Percentiles rank a stretch among this genome's conserved stretches.
Conservation (phyloP, 495 filamentous ascomycete genomes). For the Astrothelium macrocarpum region DNA sequence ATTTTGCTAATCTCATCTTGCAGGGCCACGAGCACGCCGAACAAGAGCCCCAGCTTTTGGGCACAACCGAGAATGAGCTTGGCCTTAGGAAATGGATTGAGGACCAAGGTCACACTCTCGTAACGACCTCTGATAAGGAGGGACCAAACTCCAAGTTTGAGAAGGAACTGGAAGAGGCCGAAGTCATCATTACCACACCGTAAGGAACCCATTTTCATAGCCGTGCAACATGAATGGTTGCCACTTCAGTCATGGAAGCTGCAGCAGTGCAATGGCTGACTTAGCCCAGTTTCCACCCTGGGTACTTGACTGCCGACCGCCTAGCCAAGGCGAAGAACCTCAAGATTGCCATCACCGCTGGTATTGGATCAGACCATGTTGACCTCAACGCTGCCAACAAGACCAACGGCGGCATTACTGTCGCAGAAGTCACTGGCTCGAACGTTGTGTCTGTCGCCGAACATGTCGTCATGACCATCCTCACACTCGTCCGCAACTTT, state of each 20-base stretch:
- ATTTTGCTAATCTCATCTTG: constrained; percentile 12
- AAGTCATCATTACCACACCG: constrained; percentile 99
- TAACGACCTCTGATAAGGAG: constrained; percentile 97
- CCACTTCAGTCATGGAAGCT: not conserved
- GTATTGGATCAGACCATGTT: constrained; percentile 96
- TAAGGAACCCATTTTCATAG: constrained; percentile 38
- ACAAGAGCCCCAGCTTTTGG: constrained; percentile 76
- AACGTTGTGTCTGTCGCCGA: constrained; percentile 40
- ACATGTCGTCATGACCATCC: constrained; percentile 97
- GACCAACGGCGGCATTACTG: constrained; percentile 95
- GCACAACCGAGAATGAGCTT: constrained; percentile 96
- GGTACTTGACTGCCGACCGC: constrained; percentile 93
- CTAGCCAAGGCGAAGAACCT: constrained; percentile 97
- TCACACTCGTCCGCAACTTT: constrained; percentile 92
- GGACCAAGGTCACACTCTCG: constrained; percentile 85
- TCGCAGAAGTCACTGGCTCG: constrained; percentile 86
- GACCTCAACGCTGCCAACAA: constrained; percentile 95
- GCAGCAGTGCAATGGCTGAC: not conserved
- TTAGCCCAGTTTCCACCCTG: constrained; percentile 78
- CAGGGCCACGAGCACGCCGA: constrained; percentile 60
- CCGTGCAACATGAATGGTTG: not conserved
- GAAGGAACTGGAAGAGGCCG: constrained; percentile 88
- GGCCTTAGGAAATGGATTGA: constrained; percentile 94
- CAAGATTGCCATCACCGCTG: constrained; percentile 87
- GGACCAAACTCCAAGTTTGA: constrained; percentile 89